Evolutionary conservation across 1,139 yeast species (phyloP).

Genomic region (Kodamaea anthophila): DNA sequence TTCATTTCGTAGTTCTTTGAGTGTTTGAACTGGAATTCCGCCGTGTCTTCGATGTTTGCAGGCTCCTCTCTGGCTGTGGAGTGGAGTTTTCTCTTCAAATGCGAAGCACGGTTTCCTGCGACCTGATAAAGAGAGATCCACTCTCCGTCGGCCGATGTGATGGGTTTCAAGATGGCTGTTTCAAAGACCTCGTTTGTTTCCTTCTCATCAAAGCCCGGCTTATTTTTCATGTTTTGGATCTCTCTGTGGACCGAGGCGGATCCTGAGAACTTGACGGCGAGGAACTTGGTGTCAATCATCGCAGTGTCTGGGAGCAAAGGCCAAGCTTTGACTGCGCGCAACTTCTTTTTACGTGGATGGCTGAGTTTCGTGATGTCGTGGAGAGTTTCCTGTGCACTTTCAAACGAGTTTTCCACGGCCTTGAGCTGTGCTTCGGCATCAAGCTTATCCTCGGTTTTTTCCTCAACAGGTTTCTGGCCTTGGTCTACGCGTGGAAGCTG

Average conservation of each 20-base stretch:
- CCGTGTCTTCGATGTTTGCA: conserved; percentile 33
- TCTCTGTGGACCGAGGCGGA: conserved; percentile 60
- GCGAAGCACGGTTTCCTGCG: conserved; percentile 19
- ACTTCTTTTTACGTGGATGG: conserved; percentile 73
- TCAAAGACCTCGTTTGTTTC: conserved; percentile 42
- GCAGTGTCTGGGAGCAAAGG: conserved; percentile 85
- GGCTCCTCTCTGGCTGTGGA: conserved; percentile 49
- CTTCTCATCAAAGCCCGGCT: conserved; percentile 36
- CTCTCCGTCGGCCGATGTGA: conserved; percentile 68
- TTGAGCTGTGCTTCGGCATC: conserved; percentile 62
- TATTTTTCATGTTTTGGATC: conserved; percentile 28
- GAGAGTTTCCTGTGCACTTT: conserved; percentile 46
- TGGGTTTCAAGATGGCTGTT: conserved; percentile 70
- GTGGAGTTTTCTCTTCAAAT: conserved; percentile 39
- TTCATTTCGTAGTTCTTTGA: conserved; percentile 78
- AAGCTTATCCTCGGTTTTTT: conserved; percentile 23
- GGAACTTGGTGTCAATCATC: conserved; percentile 71
- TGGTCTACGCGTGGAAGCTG: conserved; percentile 17
- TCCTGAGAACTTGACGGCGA: conserved; percentile 70
- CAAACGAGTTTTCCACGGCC: conserved; percentile 75
- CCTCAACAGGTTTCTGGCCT: conserved; percentile 5
- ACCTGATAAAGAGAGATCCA: conserved; percentile 71
- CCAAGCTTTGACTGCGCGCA: conserved; percentile 75
- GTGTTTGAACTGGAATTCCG: conserved; percentile 51
- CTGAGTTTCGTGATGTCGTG: conserved; percentile 38